Evolutionary conservation across 106 monocot species (phyloP), one percentile per base, ranked within the genome.

Genomic region (Allium cepa): DNA sequence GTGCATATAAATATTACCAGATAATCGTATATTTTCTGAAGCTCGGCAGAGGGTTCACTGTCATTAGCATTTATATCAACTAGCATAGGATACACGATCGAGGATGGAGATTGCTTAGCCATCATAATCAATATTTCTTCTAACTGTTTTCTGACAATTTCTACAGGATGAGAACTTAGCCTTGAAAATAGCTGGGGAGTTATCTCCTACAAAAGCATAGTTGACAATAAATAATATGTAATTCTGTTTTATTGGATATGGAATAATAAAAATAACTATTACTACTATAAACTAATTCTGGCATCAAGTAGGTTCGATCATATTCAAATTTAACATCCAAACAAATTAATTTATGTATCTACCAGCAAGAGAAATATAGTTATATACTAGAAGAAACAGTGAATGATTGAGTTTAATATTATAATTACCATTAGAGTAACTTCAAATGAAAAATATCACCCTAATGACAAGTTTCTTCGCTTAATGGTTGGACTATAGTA

Each of bases 111-210:
- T 49, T 71, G 50, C 69, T 89, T 92, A 17, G 84, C 92, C 62
- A 97, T 68, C 82, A 92, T 89, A 82, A 97, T 75, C 57, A 97
- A 65, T 51, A 99, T 22, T 49, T 82, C 71, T 60, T 93, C 85
- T 69, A 99, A 62, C 69, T 81, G 87, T 56, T 82, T 83, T 68
- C 99, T 87, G 36, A 93, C 87, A 56, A 70, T 71, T 74, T 80
- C 74, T 63, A 81, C 82, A 60, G 93, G 93, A 79, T 99, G 99
- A 60, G 93, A 93, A 69, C 83, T 85, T 76, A 99, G 73, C 55
- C 93, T 81, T 49, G 93, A 86, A 99, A 93, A 99, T 26, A 99
- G 75, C 67, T 99, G 99, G 11, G 93, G 92, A 72, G 79, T 90
- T 52, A 99, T 77, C 69, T 93, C 99, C 99, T 99, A 67, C 5